Evolutionary conservation across 257 asterid species (phyloP), one percentile per base, ranked within the genome.

Genomic region (Solanum clarkiae): DNA sequence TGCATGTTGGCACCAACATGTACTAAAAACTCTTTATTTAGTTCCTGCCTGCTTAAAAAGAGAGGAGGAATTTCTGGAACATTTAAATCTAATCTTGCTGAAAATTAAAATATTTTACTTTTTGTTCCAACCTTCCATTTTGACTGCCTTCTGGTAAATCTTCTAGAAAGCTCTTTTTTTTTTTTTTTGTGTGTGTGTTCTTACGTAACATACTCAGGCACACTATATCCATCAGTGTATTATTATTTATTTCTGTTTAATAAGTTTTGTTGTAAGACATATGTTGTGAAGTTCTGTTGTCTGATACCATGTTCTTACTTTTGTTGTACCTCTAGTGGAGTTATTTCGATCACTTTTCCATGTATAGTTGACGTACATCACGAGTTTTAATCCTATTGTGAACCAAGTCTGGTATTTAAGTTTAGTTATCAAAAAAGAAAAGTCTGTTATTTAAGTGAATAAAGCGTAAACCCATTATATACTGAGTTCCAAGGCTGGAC

Each of bases 331-430:
- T 14, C 75, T 85, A 96, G 99, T 97, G 99, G 98, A 97, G 80
- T 94, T 98, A 84, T 97, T 91, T 85, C 93, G 90, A 60, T 97
- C 99, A 24, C 92, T 97, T 90, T 36, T 36, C 42, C 6, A 13
- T 74, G 59, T 74, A 24, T 22, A 47, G 60, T 74, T n/a, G 81
- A 51, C 8, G 40, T 36, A 3, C 57, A 47, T 47, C 20, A 74
- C 8, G 1, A 22, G 44, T 74, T 74, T 74, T 13, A 13, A 22
- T 74, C 81, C 42, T 74, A 24, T 74, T 47, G 81, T 47, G 14
- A 47, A 47, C 60, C 60, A 14, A 47, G 81, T 74, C 29, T 15
- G 59, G 42, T 8, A 36, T 36, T 36, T 36, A 36, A 44, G 47
- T 44, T 44, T 44, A 44, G 8, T 44, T 44, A 44, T 44, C 47